Evolutionary conservation across 1,139 yeast genomes (phyloP).

Genomic region (Candida sp.): DNA sequence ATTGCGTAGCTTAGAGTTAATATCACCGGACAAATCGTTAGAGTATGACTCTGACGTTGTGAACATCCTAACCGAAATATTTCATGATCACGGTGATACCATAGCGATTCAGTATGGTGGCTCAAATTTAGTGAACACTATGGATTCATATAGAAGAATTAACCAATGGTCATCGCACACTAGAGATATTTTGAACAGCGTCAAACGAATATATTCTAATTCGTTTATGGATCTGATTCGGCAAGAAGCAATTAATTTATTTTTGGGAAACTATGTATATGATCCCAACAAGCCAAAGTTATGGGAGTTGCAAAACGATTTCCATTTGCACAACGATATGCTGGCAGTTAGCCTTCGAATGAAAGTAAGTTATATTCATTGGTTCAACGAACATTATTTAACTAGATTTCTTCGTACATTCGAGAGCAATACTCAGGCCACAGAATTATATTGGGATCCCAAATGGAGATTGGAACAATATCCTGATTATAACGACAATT

Average conservation of each 20-base stretch:
- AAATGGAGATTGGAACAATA: constrained; percentile 44
- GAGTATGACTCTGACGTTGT: constrained; percentile 95
- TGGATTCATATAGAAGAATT: constrained; percentile 94
- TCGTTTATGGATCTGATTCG: constrained; percentile 95
- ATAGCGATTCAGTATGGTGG: constrained; percentile 98
- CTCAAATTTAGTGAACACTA: constrained; percentile 91
- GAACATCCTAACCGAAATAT: constrained; percentile 87
- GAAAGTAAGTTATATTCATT: constrained; percentile 67
- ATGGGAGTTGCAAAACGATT: constrained; percentile 93
- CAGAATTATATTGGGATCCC: constrained; percentile 3
- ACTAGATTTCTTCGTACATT: constrained; percentile 1
- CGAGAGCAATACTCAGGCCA: not conserved
- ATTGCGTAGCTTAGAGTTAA: constrained; percentile 70
- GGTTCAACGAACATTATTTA: constrained; percentile 68
- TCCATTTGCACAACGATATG: constrained; percentile 73
- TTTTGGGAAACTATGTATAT: constrained; percentile 86
- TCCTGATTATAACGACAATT: constrained; percentile 77
- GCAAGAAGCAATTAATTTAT: constrained; percentile 93
- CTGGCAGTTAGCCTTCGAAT: constrained; percentile 22
- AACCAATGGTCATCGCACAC: constrained; percentile 99
- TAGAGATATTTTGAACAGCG: constrained; percentile 90
- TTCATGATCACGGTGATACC: constrained; percentile 97
- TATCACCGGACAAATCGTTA: constrained; percentile 53
- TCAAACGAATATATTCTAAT: constrained; percentile 89
- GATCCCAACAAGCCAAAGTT: constrained; percentile 71